A percentile compares a stretch with the other conserved stretches of the same genome.
phyloP scores from a whole-genome alignment of 805 yeast genomes.

The Pichia phayaonensis region DNA sequence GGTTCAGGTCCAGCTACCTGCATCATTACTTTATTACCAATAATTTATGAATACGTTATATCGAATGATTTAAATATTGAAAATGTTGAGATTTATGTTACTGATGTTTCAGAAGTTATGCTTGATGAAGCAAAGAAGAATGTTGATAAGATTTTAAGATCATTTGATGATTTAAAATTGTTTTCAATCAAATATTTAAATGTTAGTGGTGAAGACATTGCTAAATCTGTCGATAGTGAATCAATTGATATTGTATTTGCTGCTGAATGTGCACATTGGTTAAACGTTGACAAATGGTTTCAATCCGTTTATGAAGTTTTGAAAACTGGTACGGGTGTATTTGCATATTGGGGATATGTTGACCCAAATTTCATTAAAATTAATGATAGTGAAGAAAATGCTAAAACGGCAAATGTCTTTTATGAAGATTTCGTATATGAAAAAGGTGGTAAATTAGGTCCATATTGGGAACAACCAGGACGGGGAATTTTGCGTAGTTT shows the following conservation, averaged over 20 bases:
- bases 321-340: slow-evolving; percentile 33
- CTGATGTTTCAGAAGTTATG: slow-evolving; percentile 44
- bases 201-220: slow-evolving; percentile 19
- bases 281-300: slow-evolving; percentile 28
- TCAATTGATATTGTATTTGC: slow-evolving; percentile 58
- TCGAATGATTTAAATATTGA: not conserved
- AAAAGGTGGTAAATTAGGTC: slow-evolving; percentile 43
- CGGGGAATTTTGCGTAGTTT: slow-evolving; percentile 42
- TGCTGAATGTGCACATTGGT: slow-evolving; percentile 91
- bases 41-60: slow-evolving; percentile 19
- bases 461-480: slow-evolving; percentile 86
- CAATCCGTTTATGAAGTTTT: slow-evolving; percentile 29
- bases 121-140: slow-evolving; percentile 32
- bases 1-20: slow-evolving; percentile 55
- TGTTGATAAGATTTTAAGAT: slow-evolving; percentile 1
- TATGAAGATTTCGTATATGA: slow-evolving; percentile 37
- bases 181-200: slow-evolving; percentile 9
- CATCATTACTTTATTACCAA: slow-evolving; percentile 34
- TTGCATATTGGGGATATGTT: slow-evolving; percentile 74
- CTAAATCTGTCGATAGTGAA: slow-evolving; percentile 14
- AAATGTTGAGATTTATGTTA: slow-evolving; percentile 30
- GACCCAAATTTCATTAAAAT: slow-evolving; percentile 53
- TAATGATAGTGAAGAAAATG: slow-evolving; percentile 24
- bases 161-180: not conserved
- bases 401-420: slow-evolving; percentile 32